These are phyloP conservation scores for Starmerella vaccinii DNA, from an alignment of 805 yeast genomes.

Conservation along the genomic window DNA sequence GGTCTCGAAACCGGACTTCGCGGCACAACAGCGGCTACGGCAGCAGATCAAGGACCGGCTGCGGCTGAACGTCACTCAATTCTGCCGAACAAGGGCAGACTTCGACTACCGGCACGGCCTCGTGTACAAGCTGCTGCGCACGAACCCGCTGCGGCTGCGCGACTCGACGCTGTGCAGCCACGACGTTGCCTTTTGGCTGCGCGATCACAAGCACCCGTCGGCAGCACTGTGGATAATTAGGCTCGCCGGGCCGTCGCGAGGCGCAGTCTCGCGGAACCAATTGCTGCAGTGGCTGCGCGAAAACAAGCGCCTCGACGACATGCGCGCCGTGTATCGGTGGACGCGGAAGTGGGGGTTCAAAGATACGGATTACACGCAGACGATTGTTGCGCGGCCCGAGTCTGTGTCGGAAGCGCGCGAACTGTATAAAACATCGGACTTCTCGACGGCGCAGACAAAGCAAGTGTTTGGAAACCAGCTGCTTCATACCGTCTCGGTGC, in stretches of 20 bases:
- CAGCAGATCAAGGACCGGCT: conserved; percentile 14
- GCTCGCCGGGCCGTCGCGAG: conserved; percentile 23
- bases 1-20: conserved; percentile 10
- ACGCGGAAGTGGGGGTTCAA: conserved; percentile 27
- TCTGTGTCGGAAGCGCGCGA: conserved; percentile 21
- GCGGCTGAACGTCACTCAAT: conserved; percentile 13
- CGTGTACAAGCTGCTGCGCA: conserved; percentile 22
- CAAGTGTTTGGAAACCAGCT: conserved; percentile 22
- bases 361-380: conserved; percentile 16
- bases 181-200: conserved; percentile 23
- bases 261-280: conserved; percentile 23
- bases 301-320: neutral
- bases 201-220: conserved; percentile 19
- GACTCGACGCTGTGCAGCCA: conserved; percentile 23
- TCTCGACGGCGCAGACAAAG: conserved; percentile 11
- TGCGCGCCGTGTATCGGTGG: conserved; percentile 18
- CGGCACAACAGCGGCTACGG: conserved; percentile 16
- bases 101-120: conserved; percentile 25
- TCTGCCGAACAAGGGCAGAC: conserved; percentile 15
- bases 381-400: conserved; percentile 15
- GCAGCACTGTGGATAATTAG: conserved; percentile 25
- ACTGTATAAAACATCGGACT: conserved; percentile 11
- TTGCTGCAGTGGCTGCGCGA: conserved; percentile 20
- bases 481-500: conserved; percentile 9
- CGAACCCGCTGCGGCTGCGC: conserved; percentile 15